Base-by-base conservation (phyloP, 2,329 filamentous ascomycete species). In the Microdochium bolleyi region DNA sequence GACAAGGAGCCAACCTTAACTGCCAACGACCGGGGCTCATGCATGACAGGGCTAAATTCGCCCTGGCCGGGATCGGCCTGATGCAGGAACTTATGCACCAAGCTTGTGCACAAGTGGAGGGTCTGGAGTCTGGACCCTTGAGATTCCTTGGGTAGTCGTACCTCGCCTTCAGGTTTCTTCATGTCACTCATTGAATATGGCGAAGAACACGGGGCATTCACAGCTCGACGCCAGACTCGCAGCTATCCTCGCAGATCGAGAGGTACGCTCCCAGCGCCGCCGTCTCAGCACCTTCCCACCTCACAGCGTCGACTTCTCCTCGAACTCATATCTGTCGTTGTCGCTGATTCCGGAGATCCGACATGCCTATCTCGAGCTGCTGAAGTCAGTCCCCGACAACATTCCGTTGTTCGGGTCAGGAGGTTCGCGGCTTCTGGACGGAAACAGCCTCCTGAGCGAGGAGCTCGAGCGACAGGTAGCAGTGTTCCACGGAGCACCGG, bases 311-410 rank as follows among this genome's bases (percentile, higher is more conserved):
- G 89, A 95, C 69, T 88, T 95, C 62, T 85, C 85, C 22, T 92
- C 89, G 62, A 86, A 91, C 65, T 82, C 81, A 52, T 87, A 94
- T 64, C 89, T 95, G 54, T 90, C 91, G 49, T 85, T 92, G 5
- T 84, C 88, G 1, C 65, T 63, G 2, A 64, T 71, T 32, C 62
- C 67, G 0, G 64, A 63, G 14, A 52, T 81, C 8, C 85, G 87
- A 68, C 77, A 83, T 62, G 84, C 81, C 8, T 92, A 84, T 63
- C 74, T 92, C 19, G 53, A 57, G 2, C 59, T 65, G 0, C 57
- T 77, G 11, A 59, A 66, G 22, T 55, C 55, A 2, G 52, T 59
- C 52, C 51, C 30, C 53, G 24, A 22, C 11, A 14, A 9, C 41
- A 25, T 48, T 49, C 53, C 59, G 1, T 57, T 68, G 0, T 58